Evolutionary conservation across 306 rosid genomes (phyloP), one percentile per base, ranked within the genome.

Genomic region (Quercus gilva): DNA sequence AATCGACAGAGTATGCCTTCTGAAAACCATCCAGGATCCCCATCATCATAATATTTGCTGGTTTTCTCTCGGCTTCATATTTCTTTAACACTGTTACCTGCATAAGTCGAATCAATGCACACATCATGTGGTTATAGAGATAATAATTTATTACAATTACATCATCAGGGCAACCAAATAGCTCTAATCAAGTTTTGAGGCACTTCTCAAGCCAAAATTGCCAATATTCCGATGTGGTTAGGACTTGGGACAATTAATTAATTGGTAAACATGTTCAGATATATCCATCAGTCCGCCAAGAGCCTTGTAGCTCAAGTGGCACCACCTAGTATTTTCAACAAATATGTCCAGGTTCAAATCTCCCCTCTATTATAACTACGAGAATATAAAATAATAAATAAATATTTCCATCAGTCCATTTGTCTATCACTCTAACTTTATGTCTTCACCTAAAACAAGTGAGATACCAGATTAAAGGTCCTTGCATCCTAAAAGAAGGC

Each of bases 1-100:
- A 93, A 88, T 93, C 97, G 65, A 95, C 12, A 2, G 98, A 86
- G 78, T 92, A 95, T 64, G 97, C 97, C 82, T 93, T 92, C 76
- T 95, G 97, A 80, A 92, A 84, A 65, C 98, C 90, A 20, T 92
- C 99, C 74, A 95, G 89, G 79, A 92, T 76, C 3, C 94, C 96
- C 99, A 95, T 92, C 97, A 91, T 92, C 37, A 86, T 81, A 61
- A 92, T 79, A 60, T 91, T 95, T 55, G 89, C 89, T 4, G 84
- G 69, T 76, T 90, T 90, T 79, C 96, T 89, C 86, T 92, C 99
- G 14, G 85, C 82, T 86, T 95, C 99, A 58, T 84, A 93, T 88
- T 85, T 95, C 91, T 86, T 89, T 77, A 95, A 79, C 83, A 92
- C 26, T 69, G 87, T 71, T 55, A 91, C 87, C 98, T 95, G 92